Base-by-base conservation (phyloP, 116 monocot species). In the Iris pallida region DNA sequence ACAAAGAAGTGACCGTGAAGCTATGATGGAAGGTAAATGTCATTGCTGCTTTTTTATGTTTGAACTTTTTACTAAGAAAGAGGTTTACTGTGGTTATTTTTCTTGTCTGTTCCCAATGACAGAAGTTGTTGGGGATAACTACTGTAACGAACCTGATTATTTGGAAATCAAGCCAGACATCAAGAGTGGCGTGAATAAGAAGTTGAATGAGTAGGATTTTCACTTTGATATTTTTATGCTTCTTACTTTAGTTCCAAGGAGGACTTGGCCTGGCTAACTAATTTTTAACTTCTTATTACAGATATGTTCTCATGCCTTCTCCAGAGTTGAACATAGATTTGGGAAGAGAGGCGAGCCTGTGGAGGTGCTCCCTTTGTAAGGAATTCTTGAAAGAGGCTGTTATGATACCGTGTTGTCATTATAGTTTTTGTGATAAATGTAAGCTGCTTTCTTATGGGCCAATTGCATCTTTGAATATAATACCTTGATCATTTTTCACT, bases 51-150 rank as follows among this genome's bases (percentile, higher is more conserved):
- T n/a, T 69, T 48, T 70, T 9, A 42, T 16, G 20, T 51, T 0
- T 17, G 10, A 46, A 18, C 1, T 41, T 1, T 0, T 64, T 0
- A 18, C 2, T 8, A 47, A 46, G 47, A 45, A 7, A 11, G 4
- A 16, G 8, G 40, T 16, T 17, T 16, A 41, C 8, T 46, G 6
- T 67, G 42, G 53, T 4, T 20, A 30, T 2, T 42, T 2, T 49
- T 51, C 40, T 42, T 54, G 2, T 67, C 1, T 41, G 15, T 17
- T 67, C 15, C 42, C 7, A 13, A 59, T 72, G 66, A 45, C 68
- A 88, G 88, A 68, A 74, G 64, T 78, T 76, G 59, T 77, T 48
- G 73, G 72, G 4, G 78, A 84, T 69, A 81, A 78, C 18, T 70
- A 58, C 64, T 49, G 52, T 55, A 64, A 40, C 18, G 63, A 65